These are phyloP conservation scores for Voacanga thouarsii DNA, from an alignment of 257 asterid genomes.

Conservation along the genomic window DNA sequence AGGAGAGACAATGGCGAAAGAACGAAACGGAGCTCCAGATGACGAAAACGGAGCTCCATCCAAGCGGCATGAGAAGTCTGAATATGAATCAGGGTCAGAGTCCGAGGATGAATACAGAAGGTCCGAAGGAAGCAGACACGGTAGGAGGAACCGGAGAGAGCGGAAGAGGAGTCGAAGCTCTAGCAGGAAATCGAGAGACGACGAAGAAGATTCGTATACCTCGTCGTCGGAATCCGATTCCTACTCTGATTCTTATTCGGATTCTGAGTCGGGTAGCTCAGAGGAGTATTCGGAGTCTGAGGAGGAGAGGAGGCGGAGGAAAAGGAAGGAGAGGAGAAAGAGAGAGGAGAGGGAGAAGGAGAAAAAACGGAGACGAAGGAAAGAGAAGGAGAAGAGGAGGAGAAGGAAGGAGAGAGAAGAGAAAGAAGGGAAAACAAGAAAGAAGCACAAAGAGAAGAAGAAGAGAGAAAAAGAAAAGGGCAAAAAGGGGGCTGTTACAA, in stretches of 20 bases:
- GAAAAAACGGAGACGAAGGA: slow-evolving; percentile 48
- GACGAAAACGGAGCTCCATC: slow-evolving; percentile 46
- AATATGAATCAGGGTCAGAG: slow-evolving; percentile 35
- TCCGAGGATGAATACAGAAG: slow-evolving; percentile 24
- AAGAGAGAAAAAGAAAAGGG: slow-evolving; percentile 54
- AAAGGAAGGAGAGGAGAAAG: slow-evolving; percentile 38
- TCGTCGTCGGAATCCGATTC: slow-evolving; percentile 50
- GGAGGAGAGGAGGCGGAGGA: slow-evolving; percentile 47
- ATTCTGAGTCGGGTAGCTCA: slow-evolving; percentile 30
- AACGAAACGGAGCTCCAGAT: slow-evolving; percentile 36
- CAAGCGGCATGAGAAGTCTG: slow-evolving; percentile 35
- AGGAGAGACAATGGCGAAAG: slow-evolving; percentile 44
- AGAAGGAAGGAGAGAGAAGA: slow-evolving; percentile 35
- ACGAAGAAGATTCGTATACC: slow-evolving; percentile 38
- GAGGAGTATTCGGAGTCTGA: slow-evolving; percentile 21
- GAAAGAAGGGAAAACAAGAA: slow-evolving; percentile 28
- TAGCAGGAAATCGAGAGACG: slow-evolving; percentile 48
- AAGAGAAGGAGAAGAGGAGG: slow-evolving; percentile 47
- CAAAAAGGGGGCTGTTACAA: slow-evolving; percentile 79
- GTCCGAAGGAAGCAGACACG: slow-evolving; percentile 11
- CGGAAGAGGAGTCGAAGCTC: slow-evolving; percentile 38
- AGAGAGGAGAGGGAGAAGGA: slow-evolving; percentile 40
- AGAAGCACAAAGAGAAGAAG: slow-evolving; percentile 38
- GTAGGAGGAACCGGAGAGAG: slow-evolving; percentile 35
- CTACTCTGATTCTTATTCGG: slow-evolving; percentile 32